Evolutionary conservation across 2,329 filamentous ascomycete species (phyloP).

Genomic region (Fonsecaea nubica): DNA sequence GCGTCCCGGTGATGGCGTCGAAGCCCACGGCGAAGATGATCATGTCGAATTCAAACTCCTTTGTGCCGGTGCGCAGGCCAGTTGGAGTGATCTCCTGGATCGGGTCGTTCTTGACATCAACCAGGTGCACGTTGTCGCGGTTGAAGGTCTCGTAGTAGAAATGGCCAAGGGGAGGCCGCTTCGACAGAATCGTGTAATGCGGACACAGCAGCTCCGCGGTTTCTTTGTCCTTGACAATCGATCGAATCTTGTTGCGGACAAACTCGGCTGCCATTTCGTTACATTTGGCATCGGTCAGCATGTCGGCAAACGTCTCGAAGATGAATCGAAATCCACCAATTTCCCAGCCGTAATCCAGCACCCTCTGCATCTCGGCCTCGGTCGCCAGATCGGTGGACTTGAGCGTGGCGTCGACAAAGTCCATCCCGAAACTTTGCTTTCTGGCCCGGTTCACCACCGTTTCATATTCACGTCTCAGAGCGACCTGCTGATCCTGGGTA

Average conservation of each 20-base stretch:
- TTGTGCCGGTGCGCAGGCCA: slow-evolving; percentile 51
- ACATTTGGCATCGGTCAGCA: slow-evolving; percentile 53
- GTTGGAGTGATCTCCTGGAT: slow-evolving; percentile 51
- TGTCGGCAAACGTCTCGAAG: slow-evolving; percentile 62
- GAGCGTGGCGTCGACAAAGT: slow-evolving; percentile 8
- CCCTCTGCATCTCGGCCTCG: slow-evolving; percentile 36
- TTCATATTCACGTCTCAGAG: slow-evolving; percentile 35
- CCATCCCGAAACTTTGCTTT: slow-evolving; percentile 43
- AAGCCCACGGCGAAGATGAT: slow-evolving; percentile 53
- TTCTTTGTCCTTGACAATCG: slow-evolving; percentile 59
- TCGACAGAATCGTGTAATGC: slow-evolving; percentile 36
- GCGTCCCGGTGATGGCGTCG: slow-evolving; percentile 51
- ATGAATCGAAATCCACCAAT: slow-evolving; percentile 63
- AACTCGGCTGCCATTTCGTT: slow-evolving; percentile 63
- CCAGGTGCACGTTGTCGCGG: slow-evolving; percentile 53
- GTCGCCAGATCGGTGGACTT: slow-evolving; percentile 23
- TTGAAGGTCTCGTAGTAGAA: slow-evolving; percentile 45
- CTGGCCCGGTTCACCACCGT: slow-evolving; percentile 42
- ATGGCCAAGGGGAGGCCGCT: slow-evolving; percentile 37
- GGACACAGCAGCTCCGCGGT: slow-evolving; percentile 62
- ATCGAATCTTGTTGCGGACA: slow-evolving; percentile 60
- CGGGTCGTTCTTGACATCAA: slow-evolving; percentile 53
- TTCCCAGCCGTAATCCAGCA: slow-evolving; percentile 45
- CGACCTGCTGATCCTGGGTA: slow-evolving; percentile 42
- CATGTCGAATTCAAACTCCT: slow-evolving; percentile 49